A percentile compares a stretch with the other conserved stretches of the same genome.
Conservation (phyloP, 2,329 filamentous ascomycete species). For the Cryphonectria naterciae region DNA sequence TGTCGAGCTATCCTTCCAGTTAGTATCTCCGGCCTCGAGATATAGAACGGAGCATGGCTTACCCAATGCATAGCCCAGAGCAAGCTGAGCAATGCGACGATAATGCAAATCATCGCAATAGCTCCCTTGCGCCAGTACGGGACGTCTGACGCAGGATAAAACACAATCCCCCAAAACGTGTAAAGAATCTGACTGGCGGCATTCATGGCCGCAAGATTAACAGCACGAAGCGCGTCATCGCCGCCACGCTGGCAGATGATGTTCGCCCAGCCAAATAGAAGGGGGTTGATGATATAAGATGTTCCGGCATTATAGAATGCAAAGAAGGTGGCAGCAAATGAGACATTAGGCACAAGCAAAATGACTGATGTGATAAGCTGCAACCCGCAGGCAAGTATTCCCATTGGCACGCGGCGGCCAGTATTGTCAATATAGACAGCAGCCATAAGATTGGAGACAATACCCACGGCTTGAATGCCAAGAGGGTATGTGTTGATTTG, state of each 20-base stretch:
- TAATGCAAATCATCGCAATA: slow-evolving; percentile 12
- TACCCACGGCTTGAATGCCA: slow-evolving; percentile 43
- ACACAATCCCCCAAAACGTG: slow-evolving; percentile 49
- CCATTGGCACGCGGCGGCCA: slow-evolving; percentile 40
- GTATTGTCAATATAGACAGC: slow-evolving; percentile 42
- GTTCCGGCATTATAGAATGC: slow-evolving; percentile 45
- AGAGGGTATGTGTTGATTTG: slow-evolving; percentile 43
- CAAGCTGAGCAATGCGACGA: slow-evolving; percentile 2
- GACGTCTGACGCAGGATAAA: slow-evolving; percentile 47
- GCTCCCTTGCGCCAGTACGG: slow-evolving; percentile 41
- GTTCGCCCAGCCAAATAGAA: slow-evolving; percentile 45
- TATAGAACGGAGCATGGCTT: neutral
- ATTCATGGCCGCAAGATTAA: slow-evolving; percentile 47
- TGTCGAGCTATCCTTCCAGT: slow-evolving; percentile 6
- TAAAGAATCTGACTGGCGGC: slow-evolving; percentile 44
- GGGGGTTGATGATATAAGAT: slow-evolving; percentile 45
- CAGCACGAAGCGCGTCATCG: slow-evolving; percentile 46
- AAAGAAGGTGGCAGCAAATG: slow-evolving; percentile 40
- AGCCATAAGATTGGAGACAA: slow-evolving; percentile 42
- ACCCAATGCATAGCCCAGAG: slow-evolving; percentile 11
- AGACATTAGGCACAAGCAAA: slow-evolving; percentile 39
- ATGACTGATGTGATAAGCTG: slow-evolving; percentile 41
- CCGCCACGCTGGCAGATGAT: slow-evolving; percentile 41
- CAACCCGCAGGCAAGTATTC: slow-evolving; percentile 38
- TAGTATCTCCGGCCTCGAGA: neutral